Conservation (phyloP, 2,329 filamentous ascomycete genomes). For the Emericellopsis atlantica region DNA sequence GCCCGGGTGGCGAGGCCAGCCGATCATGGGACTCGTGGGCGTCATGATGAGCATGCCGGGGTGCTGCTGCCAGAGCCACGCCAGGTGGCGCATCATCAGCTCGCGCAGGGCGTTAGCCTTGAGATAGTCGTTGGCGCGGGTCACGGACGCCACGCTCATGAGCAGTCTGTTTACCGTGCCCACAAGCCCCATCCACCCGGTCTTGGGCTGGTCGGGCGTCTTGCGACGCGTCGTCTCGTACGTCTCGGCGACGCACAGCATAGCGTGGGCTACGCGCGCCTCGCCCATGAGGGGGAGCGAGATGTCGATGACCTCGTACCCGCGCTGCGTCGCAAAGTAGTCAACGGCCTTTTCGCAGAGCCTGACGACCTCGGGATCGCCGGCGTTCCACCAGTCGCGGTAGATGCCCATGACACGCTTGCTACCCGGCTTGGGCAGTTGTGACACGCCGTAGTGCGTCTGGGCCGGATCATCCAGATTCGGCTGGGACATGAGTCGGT, state of each 20-base stretch:
- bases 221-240: constrained; percentile 31
- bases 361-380: constrained; percentile 49
- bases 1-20: constrained; percentile 51
- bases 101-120: constrained; percentile 62
- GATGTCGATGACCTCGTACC: constrained; percentile 44
- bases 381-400: constrained; percentile 31
- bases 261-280: constrained; percentile 64
- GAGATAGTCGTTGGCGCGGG: constrained; percentile 56
- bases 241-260: constrained; percentile 66
- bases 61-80: constrained; percentile 54
- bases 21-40: constrained; percentile 63
- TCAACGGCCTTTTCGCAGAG: constrained; percentile 51
- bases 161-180: constrained; percentile 59
- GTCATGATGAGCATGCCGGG: constrained; percentile 69
- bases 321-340: constrained; percentile 36
- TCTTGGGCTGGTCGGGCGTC: constrained; percentile 21
- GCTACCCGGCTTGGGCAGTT: constrained; percentile 24
- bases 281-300: constrained; percentile 53
- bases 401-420: constrained; percentile 61
- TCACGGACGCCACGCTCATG: constrained; percentile 50
- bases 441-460: constrained; percentile 47
- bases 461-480: constrained; percentile 51
- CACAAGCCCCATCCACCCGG: constrained; percentile 40
- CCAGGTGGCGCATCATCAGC: constrained; percentile 67
- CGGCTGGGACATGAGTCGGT: constrained; percentile 64